Percentiles rank a stretch among this genome's conserved stretches.
Evolutionary conservation across 805 yeast genomes (phyloP).

Genomic region (Candida ficus): DNA sequence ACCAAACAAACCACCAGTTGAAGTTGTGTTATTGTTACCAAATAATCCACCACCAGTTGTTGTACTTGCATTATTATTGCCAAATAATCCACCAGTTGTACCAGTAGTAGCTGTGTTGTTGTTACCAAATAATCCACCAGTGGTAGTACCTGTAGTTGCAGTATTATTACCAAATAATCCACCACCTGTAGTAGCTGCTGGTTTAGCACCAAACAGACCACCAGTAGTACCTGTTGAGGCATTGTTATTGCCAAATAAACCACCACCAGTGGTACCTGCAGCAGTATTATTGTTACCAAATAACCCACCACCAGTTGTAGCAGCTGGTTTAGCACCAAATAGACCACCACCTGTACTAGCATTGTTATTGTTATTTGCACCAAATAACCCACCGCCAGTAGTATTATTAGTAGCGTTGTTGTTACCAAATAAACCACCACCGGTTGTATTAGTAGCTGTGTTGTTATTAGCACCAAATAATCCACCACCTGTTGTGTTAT

Average conservation of each 20-base stretch:
- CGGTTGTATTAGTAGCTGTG: conserved; percentile 13
- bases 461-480: conserved; percentile 26
- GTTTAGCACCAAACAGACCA: conserved; percentile 27
- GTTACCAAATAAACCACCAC: conserved; percentile 16
- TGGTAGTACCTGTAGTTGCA: conserved; percentile 12
- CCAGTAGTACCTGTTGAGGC: conserved; percentile 19
- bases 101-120: conserved; percentile 23
- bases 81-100: conserved; percentile 38
- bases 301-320: conserved; percentile 3
- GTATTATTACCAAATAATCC: conserved; percentile 38
- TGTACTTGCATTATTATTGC: conserved; percentile 30
- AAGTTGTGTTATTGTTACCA: conserved; percentile 26
- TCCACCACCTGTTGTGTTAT: conserved; percentile 25
- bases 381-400: conserved; percentile 28
- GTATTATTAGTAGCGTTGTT: conserved; percentile 11
- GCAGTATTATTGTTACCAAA: conserved; percentile 16
- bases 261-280: conserved; percentile 27
- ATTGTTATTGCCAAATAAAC: conserved; percentile 31
- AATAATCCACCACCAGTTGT: conserved; percentile 34
- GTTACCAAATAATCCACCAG: conserved; percentile 27
- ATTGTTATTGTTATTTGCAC: conserved; percentile 19
- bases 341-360: conserved; percentile 19
- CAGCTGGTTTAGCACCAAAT: conserved; percentile 17
- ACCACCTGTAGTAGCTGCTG: conserved; percentile 21
- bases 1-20: conserved; percentile 36